Conservation (phyloP, 139 green algal species). For the Zygnema circumcarinatum region DNA sequence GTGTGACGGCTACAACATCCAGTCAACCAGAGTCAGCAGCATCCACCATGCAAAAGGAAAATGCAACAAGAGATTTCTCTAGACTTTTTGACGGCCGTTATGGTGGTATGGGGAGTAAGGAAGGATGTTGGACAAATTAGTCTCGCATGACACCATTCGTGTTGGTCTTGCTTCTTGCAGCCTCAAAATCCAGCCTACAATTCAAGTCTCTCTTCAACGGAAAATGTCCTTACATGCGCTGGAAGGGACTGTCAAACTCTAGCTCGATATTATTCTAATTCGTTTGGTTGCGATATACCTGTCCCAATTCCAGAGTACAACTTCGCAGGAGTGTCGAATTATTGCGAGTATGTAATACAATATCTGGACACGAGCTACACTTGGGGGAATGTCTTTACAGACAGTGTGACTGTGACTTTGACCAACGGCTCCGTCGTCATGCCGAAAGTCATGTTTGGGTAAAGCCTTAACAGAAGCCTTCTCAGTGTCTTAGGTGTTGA, state of each 20-base stretch:
- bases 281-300: background rate
- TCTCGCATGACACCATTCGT: too few relatives aligned
- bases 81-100: too few relatives aligned
- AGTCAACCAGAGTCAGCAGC: too few relatives aligned
- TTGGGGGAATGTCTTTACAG: background rate
- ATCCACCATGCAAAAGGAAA: too few relatives aligned
- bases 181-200: background rate
- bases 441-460: constrained; percentile 25
- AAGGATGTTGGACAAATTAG: too few relatives aligned
- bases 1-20: too few relatives aligned
- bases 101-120: too few relatives aligned
- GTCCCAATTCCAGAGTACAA: background rate
- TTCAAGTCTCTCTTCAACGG: background rate
- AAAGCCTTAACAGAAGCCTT: background rate
- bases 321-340: background rate
- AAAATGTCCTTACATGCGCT: background rate
- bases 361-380: constrained; percentile 22
- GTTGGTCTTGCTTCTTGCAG: background rate
- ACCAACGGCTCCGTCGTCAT: background rate
- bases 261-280: background rate
- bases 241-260: background rate
- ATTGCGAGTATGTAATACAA: constrained; percentile 7
- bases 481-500: background rate
- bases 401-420: background rate
- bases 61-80: too few relatives aligned